Evolutionary conservation across 2,329 filamentous ascomycete genomes (phyloP), one percentile per base, ranked within the genome.

Genomic region (Sordariomycetes sp.): DNA sequence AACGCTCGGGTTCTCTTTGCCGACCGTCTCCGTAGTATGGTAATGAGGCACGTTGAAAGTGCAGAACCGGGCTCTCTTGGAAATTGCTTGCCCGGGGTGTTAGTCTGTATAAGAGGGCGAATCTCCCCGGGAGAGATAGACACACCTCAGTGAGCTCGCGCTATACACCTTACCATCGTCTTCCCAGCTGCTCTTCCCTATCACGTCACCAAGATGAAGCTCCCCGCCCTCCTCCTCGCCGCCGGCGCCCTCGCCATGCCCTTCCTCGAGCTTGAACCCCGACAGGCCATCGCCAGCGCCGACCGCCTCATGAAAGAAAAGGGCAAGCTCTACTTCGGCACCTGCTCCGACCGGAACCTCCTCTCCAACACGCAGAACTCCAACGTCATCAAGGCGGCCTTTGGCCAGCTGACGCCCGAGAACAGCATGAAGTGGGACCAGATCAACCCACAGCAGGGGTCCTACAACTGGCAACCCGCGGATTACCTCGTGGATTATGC

Each of bases 401-500:
- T 86, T 60, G 82, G 83, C 22, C 78, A 82, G 66, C 72, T 87
- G 24, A 86, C 84, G 0, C 77, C 79, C 1, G 85, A 87, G 72
- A 87, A 88, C 74, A 80, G 75, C 65, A 84, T 86, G 78, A 87
- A 87, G 70, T 87, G 83, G 83, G 80, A 85, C 62, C 70, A 76
- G 36, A 74, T 74, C 20, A 72, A 85, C 67, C 64, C 63, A n/a
- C 65, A 65, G 32, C 70, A 73, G 59, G 76, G 75, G 59, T 64
- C 62, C 1, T 87, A 82, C 74, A 81, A 71, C 61, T 84, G 82
- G 62, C 66, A 63, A 17, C 69, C 68, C n/a, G 76, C 80, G 13
- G 84, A 86, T 66, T 74, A 76, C 64, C 73, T 85, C 10, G 80
- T 85, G 59, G 68, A 81, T 67, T 86, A 74, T 68, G 83, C 82